Percentiles rank a stretch among this genome's conserved stretches.
Evolutionary conservation across 139 green algal genomes (phyloP).

Genomic region (Ettlia oleoabundans): DNA sequence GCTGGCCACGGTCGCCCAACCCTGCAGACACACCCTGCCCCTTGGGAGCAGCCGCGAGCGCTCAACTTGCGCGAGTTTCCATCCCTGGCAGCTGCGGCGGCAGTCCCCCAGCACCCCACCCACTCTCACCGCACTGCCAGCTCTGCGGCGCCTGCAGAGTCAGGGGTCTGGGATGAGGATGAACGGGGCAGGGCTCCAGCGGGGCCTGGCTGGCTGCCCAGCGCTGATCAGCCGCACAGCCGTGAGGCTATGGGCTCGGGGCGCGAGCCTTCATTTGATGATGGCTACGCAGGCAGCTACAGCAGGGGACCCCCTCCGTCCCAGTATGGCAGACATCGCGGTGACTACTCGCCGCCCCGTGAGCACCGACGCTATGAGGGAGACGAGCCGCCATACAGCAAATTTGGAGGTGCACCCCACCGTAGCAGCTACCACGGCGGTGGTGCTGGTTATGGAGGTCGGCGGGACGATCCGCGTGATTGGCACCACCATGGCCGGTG

Average conservation of each 20-base stretch:
- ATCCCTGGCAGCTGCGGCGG: constrained; percentile 62
- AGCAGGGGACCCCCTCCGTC: not conserved
- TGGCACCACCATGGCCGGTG: constrained; percentile 1
- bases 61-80: constrained; percentile 82
- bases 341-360: not conserved
- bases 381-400: not conserved
- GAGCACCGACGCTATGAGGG: not conserved
- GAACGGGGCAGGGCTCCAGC: too few species aligned
- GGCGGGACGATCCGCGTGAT: not conserved
- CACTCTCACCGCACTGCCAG: not conserved
- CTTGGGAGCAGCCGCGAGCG: constrained; percentile 30
- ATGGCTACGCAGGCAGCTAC: not conserved
- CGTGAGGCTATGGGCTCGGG: not conserved
- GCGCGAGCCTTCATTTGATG: not conserved
- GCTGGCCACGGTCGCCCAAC: constrained; percentile 32
- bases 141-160: not conserved
- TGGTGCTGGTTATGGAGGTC: not conserved
- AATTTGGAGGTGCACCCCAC: not conserved
- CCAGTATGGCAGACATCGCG: not conserved
- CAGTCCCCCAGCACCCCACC: not conserved
- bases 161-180: constrained; percentile 52
- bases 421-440: not conserved
- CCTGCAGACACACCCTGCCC: not conserved
- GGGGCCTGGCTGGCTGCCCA: not conserved
- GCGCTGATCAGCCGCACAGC: not conserved